Evolutionary conservation across 768 basidiomycete genomes (phyloP), one percentile per base, ranked within the genome.

Genomic region (Sarcodon sp.): DNA sequence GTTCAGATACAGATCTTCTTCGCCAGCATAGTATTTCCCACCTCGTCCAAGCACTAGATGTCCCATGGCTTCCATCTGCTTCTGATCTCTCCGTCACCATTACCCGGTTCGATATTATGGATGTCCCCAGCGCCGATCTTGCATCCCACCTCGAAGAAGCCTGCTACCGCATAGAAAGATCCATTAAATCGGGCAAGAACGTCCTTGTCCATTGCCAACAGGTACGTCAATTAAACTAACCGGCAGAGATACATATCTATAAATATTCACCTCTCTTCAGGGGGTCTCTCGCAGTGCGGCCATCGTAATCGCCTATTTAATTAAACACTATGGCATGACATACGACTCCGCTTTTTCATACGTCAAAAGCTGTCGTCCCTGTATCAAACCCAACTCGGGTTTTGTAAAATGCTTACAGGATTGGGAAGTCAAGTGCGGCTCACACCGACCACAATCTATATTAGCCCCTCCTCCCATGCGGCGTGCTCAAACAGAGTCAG

Each of bases 161-260:
- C 18, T 33, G 32, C 6, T 11, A 13, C 6, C 18, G 78, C 60
- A 87, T 87, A 50, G 77, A 83, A 53, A 65, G 64, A 31, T 73
- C 77, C 13, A 67, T 87, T n/a, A 57, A 65, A 3, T 64, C 66
- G 15, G 84, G 85, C 3, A 62, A 72, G 51, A 83, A 76, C 50
- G 78, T 87, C 8, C 70, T 87, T 49, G 84, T 87, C 1, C 85
- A 87, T 59, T 87, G 85, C 55, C 84, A 87, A 53, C 85, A 87
- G 80, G 84, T 86, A 50, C 55, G 73, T 57, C 8, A 18, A 36
- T 13, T 41, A 7, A 6, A 35, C 44, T 35, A 16, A 16, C 39
- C 39, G 15, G 3, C 27, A 8, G 27, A 8, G 13, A 46, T 12
- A 35, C 37, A 15, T 37, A 32, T 33, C 18, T n/a, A 27, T 44